A percentile compares a stretch with the other conserved stretches of the same genome.
phyloP scores from a whole-genome alignment of 805 yeast genomes.

The Geotrichum ghanense region DNA sequence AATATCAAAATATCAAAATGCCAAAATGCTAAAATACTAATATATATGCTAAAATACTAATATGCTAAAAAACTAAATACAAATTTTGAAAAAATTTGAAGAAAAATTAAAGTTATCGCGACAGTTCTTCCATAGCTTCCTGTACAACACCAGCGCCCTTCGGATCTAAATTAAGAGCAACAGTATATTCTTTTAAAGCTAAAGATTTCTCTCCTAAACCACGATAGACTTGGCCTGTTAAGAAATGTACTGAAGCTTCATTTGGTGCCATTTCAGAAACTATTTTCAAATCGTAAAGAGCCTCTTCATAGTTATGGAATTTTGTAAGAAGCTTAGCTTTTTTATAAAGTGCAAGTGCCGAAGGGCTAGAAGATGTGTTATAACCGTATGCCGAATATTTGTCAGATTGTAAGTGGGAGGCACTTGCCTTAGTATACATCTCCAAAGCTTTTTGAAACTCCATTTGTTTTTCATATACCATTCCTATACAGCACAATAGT shows the following conservation, averaged over 20 bases:
- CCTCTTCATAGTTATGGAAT: conserved; percentile 58
- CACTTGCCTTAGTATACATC: conserved; percentile 71
- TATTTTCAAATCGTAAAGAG: conserved; percentile 62
- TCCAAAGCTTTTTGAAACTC: conserved; percentile 63
- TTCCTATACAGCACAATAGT: conserved; percentile 84
- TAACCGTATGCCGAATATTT: neutral
- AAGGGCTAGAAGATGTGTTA: conserved; percentile 18
- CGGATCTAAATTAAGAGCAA: conserved; percentile 85
- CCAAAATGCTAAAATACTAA: too few relatives aligned
- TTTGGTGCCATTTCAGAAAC: conserved; percentile 77
- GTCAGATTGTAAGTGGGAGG: conserved; percentile 57
- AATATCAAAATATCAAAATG: too few relatives aligned
- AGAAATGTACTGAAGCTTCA: conserved; percentile 86
- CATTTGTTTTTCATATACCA: conserved; percentile 72
- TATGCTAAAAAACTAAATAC: too few relatives aligned
- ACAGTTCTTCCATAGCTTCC: conserved; percentile 55
- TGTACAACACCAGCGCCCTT: conserved; percentile 78
- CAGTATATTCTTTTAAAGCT: conserved; percentile 78
- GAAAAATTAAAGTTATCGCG: neutral
- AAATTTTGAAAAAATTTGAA: too few relatives aligned
- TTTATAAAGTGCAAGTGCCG: conserved; percentile 79
- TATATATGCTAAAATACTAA: too few relatives aligned
- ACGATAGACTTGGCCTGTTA: conserved; percentile 78
- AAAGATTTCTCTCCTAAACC: conserved; percentile 58
- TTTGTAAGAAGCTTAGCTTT: conserved; percentile 73